These are phyloP conservation scores for Cryptococcus sp. DNA, from an alignment of 1,284 basidiomycete genomes.

Conservation along the genomic window DNA sequence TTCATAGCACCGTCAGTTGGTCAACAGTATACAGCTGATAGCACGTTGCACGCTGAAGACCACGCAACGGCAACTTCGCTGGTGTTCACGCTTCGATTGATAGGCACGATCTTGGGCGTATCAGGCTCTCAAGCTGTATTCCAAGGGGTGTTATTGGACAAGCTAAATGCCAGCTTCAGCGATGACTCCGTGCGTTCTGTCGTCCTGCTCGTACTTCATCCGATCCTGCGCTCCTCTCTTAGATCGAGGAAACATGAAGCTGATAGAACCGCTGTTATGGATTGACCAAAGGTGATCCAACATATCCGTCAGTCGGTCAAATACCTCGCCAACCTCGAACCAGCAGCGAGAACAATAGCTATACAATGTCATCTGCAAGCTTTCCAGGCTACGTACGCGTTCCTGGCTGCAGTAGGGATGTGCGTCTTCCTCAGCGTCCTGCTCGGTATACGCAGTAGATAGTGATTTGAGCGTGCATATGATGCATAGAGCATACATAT, in stretches of 20 bases:
- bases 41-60: conserved; percentile 9
- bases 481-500: too few relatives aligned
- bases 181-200: background rate
- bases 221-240: background rate
- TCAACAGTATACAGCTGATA: background rate
- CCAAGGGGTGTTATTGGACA: conserved; percentile 20
- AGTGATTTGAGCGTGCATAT: too few relatives aligned
- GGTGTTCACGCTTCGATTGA: conserved; percentile 25
- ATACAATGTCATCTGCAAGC: conserved; percentile 7
- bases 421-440: too few relatives aligned
- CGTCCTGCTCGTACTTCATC: background rate
- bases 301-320: conserved; percentile 9
- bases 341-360: background rate
- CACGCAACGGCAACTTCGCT: conserved; percentile 27
- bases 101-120: conserved; percentile 24
- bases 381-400: conserved; percentile 5
- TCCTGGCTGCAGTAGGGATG: too few relatives aligned
- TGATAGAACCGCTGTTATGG: background rate
- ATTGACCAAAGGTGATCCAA: conserved; percentile 5
- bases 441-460: too few relatives aligned
- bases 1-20: background rate
- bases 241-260: background rate
- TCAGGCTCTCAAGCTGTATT: conserved; percentile 27
- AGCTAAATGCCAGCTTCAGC: conserved; percentile 11
- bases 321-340: conserved; percentile 3